Base-by-base conservation (phyloP, 2,329 filamentous ascomycete species). In the Biscogniauxia sp. region DNA sequence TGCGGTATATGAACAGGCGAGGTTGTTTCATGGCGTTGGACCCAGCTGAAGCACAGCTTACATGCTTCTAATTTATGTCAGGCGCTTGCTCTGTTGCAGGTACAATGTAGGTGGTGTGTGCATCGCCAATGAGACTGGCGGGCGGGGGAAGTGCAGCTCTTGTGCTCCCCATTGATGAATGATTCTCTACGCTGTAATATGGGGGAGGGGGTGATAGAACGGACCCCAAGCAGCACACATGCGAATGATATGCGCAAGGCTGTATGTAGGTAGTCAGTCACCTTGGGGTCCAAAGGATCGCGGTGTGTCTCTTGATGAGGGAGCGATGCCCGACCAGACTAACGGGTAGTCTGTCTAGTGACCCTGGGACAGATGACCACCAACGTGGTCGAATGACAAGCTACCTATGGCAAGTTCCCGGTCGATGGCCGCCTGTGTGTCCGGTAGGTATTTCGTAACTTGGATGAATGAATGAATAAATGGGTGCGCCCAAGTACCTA, bases 211-310 rank as follows among this genome's bases (percentile, higher is more conserved):
- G 57, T 37, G 41, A 59, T 56, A 56, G 37, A 62, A 67, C 58
- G 53, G 69, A 67, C 69, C 68, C 68, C 68, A 68, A 69, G 23
- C 28, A 32, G 28, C 28, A 32, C 28, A 32, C 28, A 32, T 7
- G 28, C 28, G 56, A 57, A 20, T 60, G 58, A 55, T 32, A 28
- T 57, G 28, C 19, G 49, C 50, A 50, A 53, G 28, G 53, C 53
- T 50, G 41, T 28, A 41, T 17, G 45, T 53, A 57, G 58, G 49
- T 58, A 53, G 57, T 57, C 51, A 57, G 50, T 59, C 55, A 58
- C 23, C 11, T 62, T 66, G 67, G 69, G 67, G 69, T 69, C 69
- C 64, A 63, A 65, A 64, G 67, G 65, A 65, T 64, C 57, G 19
- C 25, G 32, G 23, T n/a, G 59, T 58, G 45, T 54, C 9, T 20